Conservation (phyloP, 345 rosid genomes). For the Iberis pinnata region DNA sequence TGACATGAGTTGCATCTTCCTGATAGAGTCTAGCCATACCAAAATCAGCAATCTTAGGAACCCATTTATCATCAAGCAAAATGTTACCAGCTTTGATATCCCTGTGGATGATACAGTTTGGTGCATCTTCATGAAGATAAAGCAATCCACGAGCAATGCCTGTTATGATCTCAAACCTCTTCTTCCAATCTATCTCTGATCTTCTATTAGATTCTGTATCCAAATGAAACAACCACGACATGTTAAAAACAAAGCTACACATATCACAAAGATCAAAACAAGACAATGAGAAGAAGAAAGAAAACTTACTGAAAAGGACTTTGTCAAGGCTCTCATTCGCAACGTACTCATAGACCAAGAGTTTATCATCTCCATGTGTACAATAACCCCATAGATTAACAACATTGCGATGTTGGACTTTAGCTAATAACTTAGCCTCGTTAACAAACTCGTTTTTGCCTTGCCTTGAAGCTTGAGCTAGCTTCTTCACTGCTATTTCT, state of each 20-base stretch:
- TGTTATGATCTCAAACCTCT: constrained; percentile 58
- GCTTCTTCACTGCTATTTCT: constrained; percentile 94
- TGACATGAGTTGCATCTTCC: constrained; percentile 79
- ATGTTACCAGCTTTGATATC: constrained; percentile 95
- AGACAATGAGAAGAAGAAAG: neutral
- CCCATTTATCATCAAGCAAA: constrained; percentile 92
- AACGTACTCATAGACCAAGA: constrained; percentile 86
- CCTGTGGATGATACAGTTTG: constrained; percentile 76
- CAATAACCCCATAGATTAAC: constrained; percentile 91
- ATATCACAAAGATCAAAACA: too few relatives aligned
- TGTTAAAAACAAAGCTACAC: too few relatives aligned
- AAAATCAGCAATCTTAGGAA: constrained; percentile 95
- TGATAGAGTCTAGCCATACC: constrained; percentile 99
- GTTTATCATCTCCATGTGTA: constrained; percentile 67
- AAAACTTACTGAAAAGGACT: constrained; percentile 79
- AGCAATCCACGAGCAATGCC: constrained; percentile 88
- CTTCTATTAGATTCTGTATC: constrained; percentile 46
- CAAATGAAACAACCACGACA: too few relatives aligned
- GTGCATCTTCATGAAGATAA: constrained; percentile 89
- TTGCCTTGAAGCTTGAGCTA: constrained; percentile 67
- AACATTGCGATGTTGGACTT: constrained; percentile 91
- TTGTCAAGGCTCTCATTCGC: constrained; percentile 87
- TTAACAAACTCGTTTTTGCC: constrained; percentile 80
- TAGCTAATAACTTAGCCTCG: constrained; percentile 81
- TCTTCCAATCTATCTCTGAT: constrained; percentile 69